Base-by-base conservation (phyloP, 495 filamentous ascomycete genomes). In the Paragyromitra xinjiangensis region DNA sequence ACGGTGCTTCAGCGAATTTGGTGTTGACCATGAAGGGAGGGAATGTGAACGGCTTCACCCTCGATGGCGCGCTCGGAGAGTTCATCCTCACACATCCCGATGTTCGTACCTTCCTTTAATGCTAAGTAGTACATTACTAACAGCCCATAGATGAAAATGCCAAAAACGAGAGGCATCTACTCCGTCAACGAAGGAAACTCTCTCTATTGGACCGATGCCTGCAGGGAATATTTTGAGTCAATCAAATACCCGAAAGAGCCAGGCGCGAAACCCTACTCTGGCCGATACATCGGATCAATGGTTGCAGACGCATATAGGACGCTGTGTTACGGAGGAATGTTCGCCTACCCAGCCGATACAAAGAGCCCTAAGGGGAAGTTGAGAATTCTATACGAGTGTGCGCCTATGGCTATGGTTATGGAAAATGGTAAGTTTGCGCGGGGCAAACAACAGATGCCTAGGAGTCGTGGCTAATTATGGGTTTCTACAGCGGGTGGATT, bases 351-450 rank as follows among this genome's bases (percentile, higher is more conserved):
- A 1, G 92, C 94, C 3, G 95, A 99, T 83, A 95, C 95, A 86
- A 98, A 99, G 90, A 96, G 92, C 81, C 92, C 93, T 67, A 99
- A 98, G 89, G 95, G 95, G 55, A 99, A 99, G 88, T 88, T 99
- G 80, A 88, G 95, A 75, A 99, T 99, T 80, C 84, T 99, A 82
- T 99, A 99, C 85, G 95, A 99, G 87, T 99, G 95, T 84, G 95
- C 96, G 55, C 95, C 95, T 19, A 99, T 99, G 95, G 96, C 96
- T 6, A 93, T 98, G 94, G 88, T 99, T 24, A 97, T 99, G 85
- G 95, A 99, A 87, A 97, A 99, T 85, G 92, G 92, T 95, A 82
- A 86, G 89, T 87, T 53, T 5, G 34, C 6, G 51, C 45, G 22
- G 22, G 53, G 37, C 16, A 39, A 58, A 16, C 3, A 26, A 40